These are phyloP conservation scores for Orbilia brochopaga DNA, from an alignment of 2,329 filamentous ascomycete genomes.

Conservation along the genomic window DNA sequence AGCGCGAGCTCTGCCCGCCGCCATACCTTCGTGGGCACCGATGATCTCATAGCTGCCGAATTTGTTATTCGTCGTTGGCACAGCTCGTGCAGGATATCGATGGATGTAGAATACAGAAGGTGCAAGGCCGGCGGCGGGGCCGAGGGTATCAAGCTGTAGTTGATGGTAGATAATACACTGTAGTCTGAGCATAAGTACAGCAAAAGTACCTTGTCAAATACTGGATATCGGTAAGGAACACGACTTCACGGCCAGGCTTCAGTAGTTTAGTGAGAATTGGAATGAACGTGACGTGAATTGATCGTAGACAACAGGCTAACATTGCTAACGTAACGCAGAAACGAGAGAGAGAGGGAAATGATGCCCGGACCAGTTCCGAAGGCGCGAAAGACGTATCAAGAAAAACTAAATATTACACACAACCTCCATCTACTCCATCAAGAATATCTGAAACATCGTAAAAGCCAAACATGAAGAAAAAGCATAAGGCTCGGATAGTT, in stretches of 20 bases:
- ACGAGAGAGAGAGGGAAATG: constrained; percentile 21
- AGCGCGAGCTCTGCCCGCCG: background rate
- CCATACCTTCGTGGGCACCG: constrained; percentile 10
- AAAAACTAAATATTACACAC: constrained; percentile 31
- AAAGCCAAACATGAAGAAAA: background rate
- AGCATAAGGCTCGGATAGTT: background rate
- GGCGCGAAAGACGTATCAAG: background rate
- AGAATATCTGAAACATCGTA: constrained; percentile 19
- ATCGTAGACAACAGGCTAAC: constrained; percentile 19
- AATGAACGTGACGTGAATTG: constrained; percentile 42
- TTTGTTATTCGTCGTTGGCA: background rate
- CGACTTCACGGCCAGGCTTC: no score
- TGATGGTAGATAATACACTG: no score
- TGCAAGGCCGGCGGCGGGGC: no score
- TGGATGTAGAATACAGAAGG: background rate
- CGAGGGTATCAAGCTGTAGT: no score
- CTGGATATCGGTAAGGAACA: no score
- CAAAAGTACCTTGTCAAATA: no score
- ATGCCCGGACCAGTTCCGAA: constrained; percentile 3
- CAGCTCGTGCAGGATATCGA: background rate
- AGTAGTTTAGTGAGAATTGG: background rate
- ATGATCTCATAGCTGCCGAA: constrained; percentile 33
- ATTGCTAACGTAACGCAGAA: constrained; percentile 28
- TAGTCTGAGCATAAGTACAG: background rate
- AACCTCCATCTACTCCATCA: constrained; percentile 45